Evolutionary conservation across 352 stramenopile species (phyloP).

Genomic region (Pythium monospermum): DNA sequence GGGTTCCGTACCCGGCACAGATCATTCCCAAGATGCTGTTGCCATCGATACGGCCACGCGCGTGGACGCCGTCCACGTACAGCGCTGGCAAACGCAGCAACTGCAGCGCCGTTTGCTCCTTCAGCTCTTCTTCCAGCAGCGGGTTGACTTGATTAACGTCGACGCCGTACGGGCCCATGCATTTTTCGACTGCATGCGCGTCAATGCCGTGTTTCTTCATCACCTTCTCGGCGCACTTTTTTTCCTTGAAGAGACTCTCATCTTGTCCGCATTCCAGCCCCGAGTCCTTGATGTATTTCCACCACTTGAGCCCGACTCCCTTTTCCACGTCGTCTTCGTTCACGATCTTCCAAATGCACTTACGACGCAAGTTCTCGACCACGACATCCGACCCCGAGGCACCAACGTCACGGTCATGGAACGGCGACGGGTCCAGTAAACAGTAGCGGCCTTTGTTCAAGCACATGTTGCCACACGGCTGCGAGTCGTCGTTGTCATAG

Average conservation of each 20-base stretch:
- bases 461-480: slow-evolving; percentile 95
- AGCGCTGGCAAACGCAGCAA: slow-evolving; percentile 90
- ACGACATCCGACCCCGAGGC: slow-evolving; percentile 94
- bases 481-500: slow-evolving; percentile 47
- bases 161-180: slow-evolving; percentile 91
- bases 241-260: slow-evolving; percentile 83
- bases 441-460: slow-evolving; percentile 97
- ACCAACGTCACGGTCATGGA: slow-evolving; percentile 90
- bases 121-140: slow-evolving; percentile 88
- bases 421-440: slow-evolving; percentile 90
- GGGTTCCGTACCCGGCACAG: slow-evolving; percentile 76
- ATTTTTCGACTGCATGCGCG: slow-evolving; percentile 83
- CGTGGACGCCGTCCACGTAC: slow-evolving; percentile 94
- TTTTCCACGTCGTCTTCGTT: slow-evolving; percentile 56
- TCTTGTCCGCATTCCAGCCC: slow-evolving; percentile 80
- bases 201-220: slow-evolving; percentile 89
- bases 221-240: slow-evolving; percentile 84
- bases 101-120: slow-evolving; percentile 85
- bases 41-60: slow-evolving; percentile 87
- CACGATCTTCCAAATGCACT: slow-evolving; percentile 94
- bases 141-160: slow-evolving; percentile 83
- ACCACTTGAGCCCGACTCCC: slow-evolving; percentile 91
- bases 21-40: slow-evolving; percentile 84
- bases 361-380: slow-evolving; percentile 88
- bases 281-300: slow-evolving; percentile 94